Evolutionary conservation across 305 asterid genomes (phyloP).

Genomic region (Fraxinus paxiana): DNA sequence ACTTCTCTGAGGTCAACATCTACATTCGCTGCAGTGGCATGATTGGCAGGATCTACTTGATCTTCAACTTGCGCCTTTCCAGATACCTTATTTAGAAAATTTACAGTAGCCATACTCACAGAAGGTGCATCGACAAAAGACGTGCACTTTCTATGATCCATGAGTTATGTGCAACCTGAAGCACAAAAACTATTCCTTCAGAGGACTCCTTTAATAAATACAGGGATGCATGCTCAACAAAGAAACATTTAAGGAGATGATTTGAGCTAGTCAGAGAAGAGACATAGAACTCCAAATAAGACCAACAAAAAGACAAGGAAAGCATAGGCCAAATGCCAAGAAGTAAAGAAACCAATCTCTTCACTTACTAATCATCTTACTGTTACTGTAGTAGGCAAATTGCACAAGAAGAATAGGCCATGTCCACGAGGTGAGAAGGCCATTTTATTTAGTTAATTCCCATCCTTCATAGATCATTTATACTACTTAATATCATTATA

Average conservation of each 20-base stretch:
- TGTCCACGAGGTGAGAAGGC: not conserved
- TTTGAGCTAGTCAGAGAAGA: not conserved
- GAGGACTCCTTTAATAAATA: constrained; percentile 17
- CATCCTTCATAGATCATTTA: constrained; percentile 14
- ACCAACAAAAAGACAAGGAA: constrained; percentile 1
- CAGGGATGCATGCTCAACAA: constrained; percentile 17
- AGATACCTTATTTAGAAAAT: constrained; percentile 41
- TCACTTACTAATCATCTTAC: not conserved
- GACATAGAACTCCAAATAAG: not conserved
- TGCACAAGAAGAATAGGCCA: not conserved
- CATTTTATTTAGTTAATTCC: not conserved
- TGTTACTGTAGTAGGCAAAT: not conserved
- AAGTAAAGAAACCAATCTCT: constrained; percentile 6
- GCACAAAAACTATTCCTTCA: constrained; percentile 25
- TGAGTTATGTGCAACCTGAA: constrained; percentile 43
- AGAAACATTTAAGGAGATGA: not conserved
- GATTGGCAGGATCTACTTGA: constrained; percentile 44
- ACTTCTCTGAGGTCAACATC: constrained; percentile 77
- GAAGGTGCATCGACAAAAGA: constrained; percentile 41
- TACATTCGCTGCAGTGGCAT: constrained; percentile 45
- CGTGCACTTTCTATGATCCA: constrained; percentile 56
- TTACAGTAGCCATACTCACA: constrained; percentile 39
- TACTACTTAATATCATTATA: not conserved
- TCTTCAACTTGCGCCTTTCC: constrained; percentile 51
- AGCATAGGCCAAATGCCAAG: not conserved